Evolutionary conservation across 768 basidiomycete genomes (phyloP).

Genomic region (Russula ochroleuca): DNA sequence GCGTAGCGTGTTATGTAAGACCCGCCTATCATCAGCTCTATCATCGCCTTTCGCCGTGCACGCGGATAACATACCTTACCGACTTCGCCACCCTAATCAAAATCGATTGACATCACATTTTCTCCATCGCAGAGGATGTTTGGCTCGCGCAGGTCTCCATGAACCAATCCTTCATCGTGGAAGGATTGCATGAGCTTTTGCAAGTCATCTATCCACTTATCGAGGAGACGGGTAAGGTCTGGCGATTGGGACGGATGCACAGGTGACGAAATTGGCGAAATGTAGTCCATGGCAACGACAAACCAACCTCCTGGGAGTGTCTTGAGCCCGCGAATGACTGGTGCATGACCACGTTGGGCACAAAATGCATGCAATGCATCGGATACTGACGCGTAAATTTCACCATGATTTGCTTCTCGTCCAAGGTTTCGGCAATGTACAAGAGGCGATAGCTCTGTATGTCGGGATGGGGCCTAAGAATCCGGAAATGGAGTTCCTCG

Average conservation of each 20-base stretch:
- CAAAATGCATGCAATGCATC: background rate
- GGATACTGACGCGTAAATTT: background rate
- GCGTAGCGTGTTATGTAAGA: background rate
- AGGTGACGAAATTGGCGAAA: background rate
- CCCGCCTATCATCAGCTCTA: background rate
- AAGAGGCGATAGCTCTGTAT: background rate
- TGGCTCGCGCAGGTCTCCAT: background rate
- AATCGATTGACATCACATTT: background rate
- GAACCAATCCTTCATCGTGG: background rate
- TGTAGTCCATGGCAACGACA: background rate
- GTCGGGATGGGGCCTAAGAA: background rate
- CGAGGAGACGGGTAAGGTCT: background rate
- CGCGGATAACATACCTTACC: background rate
- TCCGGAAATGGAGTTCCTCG: background rate
- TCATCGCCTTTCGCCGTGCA: no score
- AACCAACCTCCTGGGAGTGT: background rate
- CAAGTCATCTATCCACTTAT: background rate
- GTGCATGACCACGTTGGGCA: background rate
- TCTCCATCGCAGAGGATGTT: background rate
- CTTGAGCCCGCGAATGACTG: background rate
- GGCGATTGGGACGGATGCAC: background rate
- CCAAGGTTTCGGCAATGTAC: background rate
- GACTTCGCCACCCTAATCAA: conserved; percentile 5
- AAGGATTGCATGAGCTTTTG: background rate
- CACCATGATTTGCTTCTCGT: background rate